Conservation (phyloP, 2,329 filamentous ascomycete genomes). For the Ophiostoma perfectum region DNA sequence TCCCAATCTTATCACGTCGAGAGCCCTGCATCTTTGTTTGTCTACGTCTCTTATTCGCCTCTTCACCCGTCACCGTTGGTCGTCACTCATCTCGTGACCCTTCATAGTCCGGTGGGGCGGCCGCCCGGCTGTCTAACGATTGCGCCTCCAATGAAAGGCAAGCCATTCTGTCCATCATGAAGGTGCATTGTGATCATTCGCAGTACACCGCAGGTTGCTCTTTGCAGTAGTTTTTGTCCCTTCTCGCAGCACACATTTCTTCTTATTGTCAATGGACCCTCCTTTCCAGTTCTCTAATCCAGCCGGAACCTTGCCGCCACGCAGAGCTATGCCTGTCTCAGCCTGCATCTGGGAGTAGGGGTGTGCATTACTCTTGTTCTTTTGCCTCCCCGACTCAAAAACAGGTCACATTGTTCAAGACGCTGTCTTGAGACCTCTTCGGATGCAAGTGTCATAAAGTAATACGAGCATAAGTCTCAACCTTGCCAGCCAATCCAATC, state of each 20-base stretch:
- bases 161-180: neutral
- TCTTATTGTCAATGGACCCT: neutral
- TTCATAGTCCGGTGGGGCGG: neutral
- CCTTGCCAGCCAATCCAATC: neutral
- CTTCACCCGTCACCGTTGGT: neutral
- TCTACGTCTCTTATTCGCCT: conserved; percentile 6
- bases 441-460: neutral
- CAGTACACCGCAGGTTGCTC: conserved; percentile 5
- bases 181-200: conserved; percentile 2
- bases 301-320: neutral
- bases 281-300: neutral
- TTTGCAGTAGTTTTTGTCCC: conserved; percentile 7
- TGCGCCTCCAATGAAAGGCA: neutral
- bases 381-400: neutral
- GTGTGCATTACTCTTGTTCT: no score
- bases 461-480: neutral
- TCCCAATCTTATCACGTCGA: neutral
- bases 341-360: neutral
- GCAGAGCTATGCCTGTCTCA: neutral
- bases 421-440: neutral
- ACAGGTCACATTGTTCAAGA: neutral
- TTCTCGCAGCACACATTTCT: neutral
- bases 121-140: neutral
- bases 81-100: conserved; percentile 6
- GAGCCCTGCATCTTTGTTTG: neutral